Evolutionary conservation across 2,329 filamentous ascomycete genomes (phyloP), one percentile per base, ranked within the genome.

Genomic region (Pyricularia sp.): DNA sequence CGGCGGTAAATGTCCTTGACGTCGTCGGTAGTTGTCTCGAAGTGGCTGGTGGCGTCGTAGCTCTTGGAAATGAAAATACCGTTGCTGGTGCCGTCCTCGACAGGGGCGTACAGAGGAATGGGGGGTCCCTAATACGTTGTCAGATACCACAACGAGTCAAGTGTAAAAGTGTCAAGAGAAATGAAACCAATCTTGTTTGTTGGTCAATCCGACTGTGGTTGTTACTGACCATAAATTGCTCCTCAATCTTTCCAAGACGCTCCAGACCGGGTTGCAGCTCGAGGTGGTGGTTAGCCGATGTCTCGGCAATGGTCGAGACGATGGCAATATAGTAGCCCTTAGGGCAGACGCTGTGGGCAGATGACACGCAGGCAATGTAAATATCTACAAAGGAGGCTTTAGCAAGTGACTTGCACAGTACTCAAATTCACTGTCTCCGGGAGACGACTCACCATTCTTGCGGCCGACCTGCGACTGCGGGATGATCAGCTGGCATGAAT

Each of bases 311-410:
- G 70, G 95, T 99, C 65, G 93, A 97, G 73, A 99, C 94, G 71
- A 98, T 99, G 75, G 95, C 95, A 75, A 99, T 93, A 85, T 96
- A 99, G 88, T 97, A 98, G 71, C 94, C 94, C 87, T 97, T 97
- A 76, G 96, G 95, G 84, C 94, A 98, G 75, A 99, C 96, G 76
- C 97, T 98, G 84, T 99, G 96, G 55, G 94, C 92, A 58, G 92
- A 93, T 0, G 94, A 97, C 70, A 99, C 93, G 79, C 95, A 92
- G 69, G 95, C 94, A 77, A 99, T 90, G 85, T 99, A 99, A 77
- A 99, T 94, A 77, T 98, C 93, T 95, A 72, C 9, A 64, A 26
- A 12, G 12, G 12, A 66, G 30, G 26, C n/a, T 33, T 58, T 50
- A 66, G 65, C 26, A 14, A 1, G 9, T 20, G 14, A 7, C 1